Conservation (phyloP, 768 basidiomycete genomes). For the Russula compacta region DNA sequence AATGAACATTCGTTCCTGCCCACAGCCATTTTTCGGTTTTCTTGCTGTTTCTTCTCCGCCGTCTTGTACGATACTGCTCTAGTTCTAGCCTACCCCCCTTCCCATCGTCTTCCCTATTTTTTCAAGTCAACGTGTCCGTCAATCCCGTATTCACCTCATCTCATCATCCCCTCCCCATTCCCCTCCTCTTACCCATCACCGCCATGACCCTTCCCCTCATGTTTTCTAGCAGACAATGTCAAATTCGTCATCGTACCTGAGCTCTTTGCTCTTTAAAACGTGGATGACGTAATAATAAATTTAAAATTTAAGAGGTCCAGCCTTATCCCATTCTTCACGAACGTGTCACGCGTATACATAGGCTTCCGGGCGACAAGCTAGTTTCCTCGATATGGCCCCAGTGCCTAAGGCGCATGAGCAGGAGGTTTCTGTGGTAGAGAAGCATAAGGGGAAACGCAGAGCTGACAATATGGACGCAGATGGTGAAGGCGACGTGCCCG, state of each 20-base stretch:
- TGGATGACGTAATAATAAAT: slow-evolving; percentile 23
- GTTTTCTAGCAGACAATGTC: background rate
- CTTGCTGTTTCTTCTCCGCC: background rate
- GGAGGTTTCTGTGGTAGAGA: slow-evolving; percentile 35
- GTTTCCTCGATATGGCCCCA: slow-evolving; percentile 38
- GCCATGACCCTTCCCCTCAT: background rate
- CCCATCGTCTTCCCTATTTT: background rate
- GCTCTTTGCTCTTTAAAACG: background rate
- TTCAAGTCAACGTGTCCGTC: slow-evolving; percentile 3
- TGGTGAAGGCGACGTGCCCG: slow-evolving; percentile 32
- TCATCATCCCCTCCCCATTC: background rate
- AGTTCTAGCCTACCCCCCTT: background rate
- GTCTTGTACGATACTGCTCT: slow-evolving; percentile 4
- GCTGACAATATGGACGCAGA: slow-evolving; percentile 55
- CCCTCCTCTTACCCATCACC: background rate
- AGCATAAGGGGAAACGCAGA: slow-evolving; percentile 51
- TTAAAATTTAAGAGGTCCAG: background rate
- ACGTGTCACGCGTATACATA: background rate
- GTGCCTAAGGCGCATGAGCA: slow-evolving; percentile 52
- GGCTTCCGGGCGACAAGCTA: too few species aligned
- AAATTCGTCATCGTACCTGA: background rate
- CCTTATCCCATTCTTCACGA: background rate
- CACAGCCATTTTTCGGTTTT: background rate
- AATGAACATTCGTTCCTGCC: background rate
- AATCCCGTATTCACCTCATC: background rate